Conservation (phyloP, 208 protist genomes). For the Ichthyophonus hoferi region DNA sequence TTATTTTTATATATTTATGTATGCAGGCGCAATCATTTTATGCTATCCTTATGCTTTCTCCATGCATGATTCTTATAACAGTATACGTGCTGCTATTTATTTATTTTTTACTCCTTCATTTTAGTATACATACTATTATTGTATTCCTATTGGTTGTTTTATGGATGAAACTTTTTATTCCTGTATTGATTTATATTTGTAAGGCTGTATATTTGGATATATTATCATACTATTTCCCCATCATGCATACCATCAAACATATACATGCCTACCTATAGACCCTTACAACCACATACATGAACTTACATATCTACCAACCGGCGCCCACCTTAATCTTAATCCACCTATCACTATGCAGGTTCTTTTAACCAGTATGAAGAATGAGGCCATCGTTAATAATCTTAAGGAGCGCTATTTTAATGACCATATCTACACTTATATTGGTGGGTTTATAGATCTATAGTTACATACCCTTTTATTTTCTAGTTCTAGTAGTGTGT, state of each 20-base stretch:
- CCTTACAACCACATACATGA: background rate
- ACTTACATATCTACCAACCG: background rate
- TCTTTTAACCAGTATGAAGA: slow-evolving; percentile 75
- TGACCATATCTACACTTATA: slow-evolving; percentile 77
- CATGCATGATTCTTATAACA: too few species aligned
- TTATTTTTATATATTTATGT: background rate
- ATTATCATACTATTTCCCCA: too few species aligned
- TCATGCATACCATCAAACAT: background rate
- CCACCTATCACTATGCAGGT: slow-evolving; percentile 46
- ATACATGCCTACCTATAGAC: background rate
- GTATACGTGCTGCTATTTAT: too few species aligned
- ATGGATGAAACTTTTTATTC: too few species aligned
- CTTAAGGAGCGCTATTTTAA: slow-evolving; percentile 65
- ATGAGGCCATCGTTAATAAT: slow-evolving; percentile 78
- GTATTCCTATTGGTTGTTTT: too few species aligned
- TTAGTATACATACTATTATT: too few species aligned
- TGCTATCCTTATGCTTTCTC: background rate
- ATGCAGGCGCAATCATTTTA: background rate
- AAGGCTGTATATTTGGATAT: too few species aligned
- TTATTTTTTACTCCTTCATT: too few species aligned
- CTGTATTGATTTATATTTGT: too few species aligned
- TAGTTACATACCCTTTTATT: too few species aligned
- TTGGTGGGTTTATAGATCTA: too few species aligned
- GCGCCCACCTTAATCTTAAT: background rate
- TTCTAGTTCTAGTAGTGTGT: too few species aligned